Evolutionary conservation across 441 rosid species (phyloP), one percentile per base, ranked within the genome.

Genomic region (Macaranga tanarius): DNA sequence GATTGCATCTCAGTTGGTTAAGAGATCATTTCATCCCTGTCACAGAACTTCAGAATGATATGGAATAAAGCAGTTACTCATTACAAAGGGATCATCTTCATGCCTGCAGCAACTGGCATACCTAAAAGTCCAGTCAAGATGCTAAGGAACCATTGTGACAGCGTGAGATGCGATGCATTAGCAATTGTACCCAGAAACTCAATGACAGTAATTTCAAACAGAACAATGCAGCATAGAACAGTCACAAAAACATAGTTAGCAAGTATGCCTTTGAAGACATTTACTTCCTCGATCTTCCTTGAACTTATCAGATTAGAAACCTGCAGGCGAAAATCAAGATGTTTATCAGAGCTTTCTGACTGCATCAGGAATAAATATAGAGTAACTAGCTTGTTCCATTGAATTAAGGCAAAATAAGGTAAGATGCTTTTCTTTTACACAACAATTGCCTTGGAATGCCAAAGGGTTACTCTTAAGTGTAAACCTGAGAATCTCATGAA

Each of bases 231-330:
- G 10, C 65, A 75, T 15, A 86, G 59, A 5, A 86, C 86, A 47
- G 52, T 73, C 0, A 80, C 17, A 44, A 88, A 86, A 1, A 86
- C 74, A 22, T 67, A 80, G 80, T 78, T 86, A 79, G 64, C 65
- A 12, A 81, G 68, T 10, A 84, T 70, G 56, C 89, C 90, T 79
- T 83, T 71, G 57, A 88, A 85, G 54, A 88, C 82, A 47, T 88
- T 86, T 75, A 76, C 82, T 71, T 77, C 73, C 56, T 86, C 89
- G n/a, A 86, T 74, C 38, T 84, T 79, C 62, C 90, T 82, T 0
- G 86, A 82, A 56, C 85, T 86, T 73, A 88, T 84, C 80, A 84
- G 85, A 13, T 88, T 88, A 74, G 83, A 88, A 5, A 79, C 78
- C 75, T 86, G 87, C 59, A 70, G 40, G 62, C 64, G 62, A 58